A percentile compares a stretch with the other conserved stretches of the same genome.
Conservation (phyloP, 2,329 filamentous ascomycete species). For the Diaporthe longicolla region DNA sequence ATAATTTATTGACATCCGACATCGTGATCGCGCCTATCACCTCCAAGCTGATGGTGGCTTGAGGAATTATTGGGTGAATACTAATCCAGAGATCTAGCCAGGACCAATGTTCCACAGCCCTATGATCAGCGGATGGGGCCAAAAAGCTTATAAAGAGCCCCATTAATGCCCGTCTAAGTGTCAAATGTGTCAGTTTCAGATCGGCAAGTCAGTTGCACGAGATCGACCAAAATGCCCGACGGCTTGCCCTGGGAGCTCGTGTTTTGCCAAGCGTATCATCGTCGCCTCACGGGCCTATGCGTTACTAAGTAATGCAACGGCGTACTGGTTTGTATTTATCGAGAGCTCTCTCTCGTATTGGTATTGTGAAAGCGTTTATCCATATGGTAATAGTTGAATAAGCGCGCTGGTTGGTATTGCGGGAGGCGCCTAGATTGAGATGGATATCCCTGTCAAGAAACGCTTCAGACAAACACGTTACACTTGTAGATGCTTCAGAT, state of each 20-base stretch:
- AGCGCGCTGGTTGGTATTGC: not conserved
- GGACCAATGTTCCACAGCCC: not conserved
- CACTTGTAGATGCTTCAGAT: not conserved
- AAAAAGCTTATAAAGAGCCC: conserved; percentile 3
- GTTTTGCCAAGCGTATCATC: conserved; percentile 35
- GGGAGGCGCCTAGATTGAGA: not conserved
- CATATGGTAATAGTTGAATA: not conserved
- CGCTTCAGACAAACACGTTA: conserved; percentile 26
- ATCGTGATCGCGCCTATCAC: not conserved
- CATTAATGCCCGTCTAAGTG: not conserved
- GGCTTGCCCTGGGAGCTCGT: conserved; percentile 1
- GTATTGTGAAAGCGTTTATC: not conserved
- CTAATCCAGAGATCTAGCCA: not conserved
- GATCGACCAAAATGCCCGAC: conserved; percentile 9
- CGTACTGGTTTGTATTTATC: not conserved
- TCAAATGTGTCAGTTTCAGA: conserved; percentile 30
- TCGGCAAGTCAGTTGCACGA: conserved; percentile 12
- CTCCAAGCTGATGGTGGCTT: no score
- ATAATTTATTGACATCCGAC: not conserved
- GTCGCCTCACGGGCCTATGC: conserved; percentile 16
- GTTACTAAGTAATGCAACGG: not conserved
- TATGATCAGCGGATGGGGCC: not conserved
- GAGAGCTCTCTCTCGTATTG: not conserved
- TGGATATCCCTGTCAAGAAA: not conserved
- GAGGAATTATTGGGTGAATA: not conserved